Evolutionary conservation across 306 rosid species (phyloP).

Genomic region (Prunus persica): DNA sequence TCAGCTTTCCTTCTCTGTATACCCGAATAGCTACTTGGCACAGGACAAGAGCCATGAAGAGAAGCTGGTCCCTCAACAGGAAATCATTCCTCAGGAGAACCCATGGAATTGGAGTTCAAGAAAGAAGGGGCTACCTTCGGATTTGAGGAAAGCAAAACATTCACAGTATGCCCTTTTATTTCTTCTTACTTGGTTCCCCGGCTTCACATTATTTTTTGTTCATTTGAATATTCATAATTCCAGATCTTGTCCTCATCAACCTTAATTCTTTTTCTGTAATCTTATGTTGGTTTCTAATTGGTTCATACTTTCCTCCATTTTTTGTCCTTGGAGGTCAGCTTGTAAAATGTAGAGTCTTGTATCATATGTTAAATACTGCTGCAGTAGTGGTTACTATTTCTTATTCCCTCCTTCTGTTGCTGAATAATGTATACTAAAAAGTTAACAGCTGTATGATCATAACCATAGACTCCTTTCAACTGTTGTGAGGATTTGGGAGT

Average conservation of each 20-base stretch:
- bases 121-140: conserved; percentile 75
- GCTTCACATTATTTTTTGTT: neutral
- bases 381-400: neutral
- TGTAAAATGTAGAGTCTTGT: conserved; percentile 41
- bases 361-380: neutral
- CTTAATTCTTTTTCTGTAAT: neutral
- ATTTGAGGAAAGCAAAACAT: conserved; percentile 37
- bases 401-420: neutral
- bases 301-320: neutral
- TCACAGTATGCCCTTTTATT: conserved; percentile 4
- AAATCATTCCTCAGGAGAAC: conserved; percentile 68
- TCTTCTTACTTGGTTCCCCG: neutral
- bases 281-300: neutral
- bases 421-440: neutral
- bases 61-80: conserved; percentile 77
- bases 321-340: conserved; percentile 13
- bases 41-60: conserved; percentile 33
- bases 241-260: neutral
- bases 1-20: conserved; percentile 72
- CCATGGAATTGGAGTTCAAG: conserved; percentile 35
- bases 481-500: neutral
- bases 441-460: neutral
- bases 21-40: conserved; percentile 53
- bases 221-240: neutral
- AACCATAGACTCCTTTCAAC: neutral